These are phyloP conservation scores for Petunia hybrid DNA, from an alignment of 305 asterid species.

Conservation along the genomic window DNA sequence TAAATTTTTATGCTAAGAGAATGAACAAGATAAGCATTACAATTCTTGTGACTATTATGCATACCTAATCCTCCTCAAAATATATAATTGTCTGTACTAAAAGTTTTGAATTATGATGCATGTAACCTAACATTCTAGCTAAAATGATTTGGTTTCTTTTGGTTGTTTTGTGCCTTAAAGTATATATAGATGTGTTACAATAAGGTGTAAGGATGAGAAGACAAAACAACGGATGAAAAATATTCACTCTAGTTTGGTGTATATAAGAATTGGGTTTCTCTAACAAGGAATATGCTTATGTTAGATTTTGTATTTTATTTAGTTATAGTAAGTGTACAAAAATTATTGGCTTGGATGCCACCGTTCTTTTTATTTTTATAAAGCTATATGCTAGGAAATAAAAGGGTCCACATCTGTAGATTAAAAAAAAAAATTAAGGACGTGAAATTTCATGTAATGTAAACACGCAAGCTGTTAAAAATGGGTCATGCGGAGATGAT, in stretches of 20 bases:
- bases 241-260: neutral
- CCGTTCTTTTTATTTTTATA: neutral
- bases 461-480: neutral
- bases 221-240: neutral
- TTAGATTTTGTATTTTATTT: neutral
- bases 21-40: slow-evolving; percentile 1
- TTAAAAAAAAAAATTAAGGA: neutral
- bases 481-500: neutral
- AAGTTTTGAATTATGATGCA: neutral
- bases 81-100: neutral
- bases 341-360: neutral
- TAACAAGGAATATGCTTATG: slow-evolving; percentile 7
- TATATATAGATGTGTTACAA: neutral
- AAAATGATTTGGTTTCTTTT: slow-evolving; percentile 11
- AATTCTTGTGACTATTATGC: neutral
- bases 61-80: slow-evolving; percentile 19
- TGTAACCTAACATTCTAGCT: slow-evolving; percentile 28
- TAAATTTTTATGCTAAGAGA: neutral
- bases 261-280: neutral
- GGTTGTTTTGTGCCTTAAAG: slow-evolving; percentile 14
- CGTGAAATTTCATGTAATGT: neutral
- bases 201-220: neutral
- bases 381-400: neutral
- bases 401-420: neutral
- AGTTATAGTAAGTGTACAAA: neutral